These are phyloP conservation scores for Haplosporangium sp. DNA, from an alignment of 371 early-diverging fungal genomes.

Conservation along the genomic window DNA sequence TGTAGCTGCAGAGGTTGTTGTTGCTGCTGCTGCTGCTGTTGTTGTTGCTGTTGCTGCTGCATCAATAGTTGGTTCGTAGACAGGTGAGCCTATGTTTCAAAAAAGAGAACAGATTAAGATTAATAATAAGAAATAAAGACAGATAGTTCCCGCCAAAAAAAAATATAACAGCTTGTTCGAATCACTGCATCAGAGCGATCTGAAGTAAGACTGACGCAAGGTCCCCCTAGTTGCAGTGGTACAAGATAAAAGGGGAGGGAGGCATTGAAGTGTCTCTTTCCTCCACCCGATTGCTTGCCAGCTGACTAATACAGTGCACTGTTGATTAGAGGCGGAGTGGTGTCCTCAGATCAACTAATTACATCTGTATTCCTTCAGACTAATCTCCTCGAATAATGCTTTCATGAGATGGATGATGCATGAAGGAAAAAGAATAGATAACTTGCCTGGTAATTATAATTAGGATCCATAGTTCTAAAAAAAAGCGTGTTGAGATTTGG, in stretches of 20 bases:
- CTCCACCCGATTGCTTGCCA: neutral
- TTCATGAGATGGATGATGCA: neutral
- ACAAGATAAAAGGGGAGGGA: neutral
- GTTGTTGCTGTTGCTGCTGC: slow-evolving; percentile 57
- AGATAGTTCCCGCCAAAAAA: slow-evolving; percentile 21
- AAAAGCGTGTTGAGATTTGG: neutral
- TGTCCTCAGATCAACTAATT: neutral
- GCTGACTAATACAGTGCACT: neutral
- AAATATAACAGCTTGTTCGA: neutral
- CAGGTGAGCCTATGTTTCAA: slow-evolving; percentile 9
- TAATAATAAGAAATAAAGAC: neutral
- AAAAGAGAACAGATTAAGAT: neutral
- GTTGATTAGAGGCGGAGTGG: neutral
- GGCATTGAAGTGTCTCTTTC: neutral
- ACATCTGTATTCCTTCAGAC: neutral
- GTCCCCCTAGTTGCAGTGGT: slow-evolving; percentile 5
- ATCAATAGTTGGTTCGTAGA: slow-evolving; percentile 21
- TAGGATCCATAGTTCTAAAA: slow-evolving; percentile 32
- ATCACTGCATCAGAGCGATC: neutral
- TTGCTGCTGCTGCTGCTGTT: slow-evolving; percentile 45
- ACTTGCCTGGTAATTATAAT: slow-evolving; percentile 49
- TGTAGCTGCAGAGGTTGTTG: slow-evolving; percentile 27
- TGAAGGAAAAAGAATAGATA: neutral
- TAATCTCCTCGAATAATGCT: neutral
- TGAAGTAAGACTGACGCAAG: neutral